Evolutionary conservation across 1,284 basidiomycete species (phyloP).

Genomic region (Schizophyllum commune): DNA sequence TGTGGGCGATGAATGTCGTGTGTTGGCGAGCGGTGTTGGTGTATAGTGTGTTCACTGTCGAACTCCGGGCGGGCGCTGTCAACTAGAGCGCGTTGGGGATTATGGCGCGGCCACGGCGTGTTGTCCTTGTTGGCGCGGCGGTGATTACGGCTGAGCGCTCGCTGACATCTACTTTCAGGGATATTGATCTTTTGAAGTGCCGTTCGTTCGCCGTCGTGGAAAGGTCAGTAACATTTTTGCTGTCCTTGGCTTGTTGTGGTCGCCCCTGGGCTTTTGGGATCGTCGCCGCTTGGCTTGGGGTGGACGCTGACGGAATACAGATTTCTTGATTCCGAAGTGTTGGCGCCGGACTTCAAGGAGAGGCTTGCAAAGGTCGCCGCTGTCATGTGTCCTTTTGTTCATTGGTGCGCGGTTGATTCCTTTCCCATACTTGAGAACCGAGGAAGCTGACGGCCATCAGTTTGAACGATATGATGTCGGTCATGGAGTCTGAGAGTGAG

Average conservation of each 20-base stretch:
- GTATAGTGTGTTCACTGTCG: too few relatives aligned
- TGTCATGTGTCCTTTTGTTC: constrained; percentile 71
- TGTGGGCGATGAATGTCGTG: not conserved
- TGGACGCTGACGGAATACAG: constrained; percentile 27
- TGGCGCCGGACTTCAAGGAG: constrained; percentile 59
- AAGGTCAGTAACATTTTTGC: constrained; percentile 35
- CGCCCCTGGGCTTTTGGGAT: not conserved
- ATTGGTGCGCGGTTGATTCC: constrained; percentile 47
- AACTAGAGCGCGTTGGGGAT: not conserved
- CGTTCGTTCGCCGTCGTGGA: constrained; percentile 70
- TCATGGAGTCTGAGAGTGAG: constrained; percentile 10
- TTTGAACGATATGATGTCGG: constrained; percentile 21
- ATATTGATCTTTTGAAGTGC: constrained; percentile 83
- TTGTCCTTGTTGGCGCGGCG: not conserved
- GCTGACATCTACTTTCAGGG: constrained; percentile 31
- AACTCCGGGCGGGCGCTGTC: too few relatives aligned
- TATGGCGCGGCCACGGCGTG: not conserved
- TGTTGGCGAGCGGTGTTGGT: not conserved
- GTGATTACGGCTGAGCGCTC: too few relatives aligned
- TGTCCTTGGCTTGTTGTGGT: not conserved
- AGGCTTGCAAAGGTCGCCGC: constrained; percentile 46
- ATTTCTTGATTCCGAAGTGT: constrained; percentile 71
- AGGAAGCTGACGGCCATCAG: constrained; percentile 25
- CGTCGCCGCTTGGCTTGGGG: not conserved
- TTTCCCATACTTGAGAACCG: constrained; percentile 21